Base-by-base conservation (phyloP, 140 eudicot species). In the Flaveria floridana region DNA sequence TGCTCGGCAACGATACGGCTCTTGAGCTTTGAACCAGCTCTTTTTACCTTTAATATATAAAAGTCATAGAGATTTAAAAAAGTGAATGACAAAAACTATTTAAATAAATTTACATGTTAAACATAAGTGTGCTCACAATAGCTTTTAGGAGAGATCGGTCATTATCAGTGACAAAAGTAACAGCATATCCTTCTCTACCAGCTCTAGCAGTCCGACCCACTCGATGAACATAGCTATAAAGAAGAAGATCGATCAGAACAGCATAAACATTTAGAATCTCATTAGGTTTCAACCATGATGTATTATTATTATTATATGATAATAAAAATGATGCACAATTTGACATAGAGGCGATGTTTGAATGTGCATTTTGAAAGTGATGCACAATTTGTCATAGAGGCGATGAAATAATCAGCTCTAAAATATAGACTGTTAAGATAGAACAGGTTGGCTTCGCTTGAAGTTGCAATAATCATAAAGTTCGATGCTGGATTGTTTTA, bases 201-300 rank as follows among this genome's bases (percentile, higher is more conserved):
- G 97, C 97, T 88, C 99, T 90, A 83, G 99, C 99, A 73, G 99
- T 94, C 0, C 99, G 94, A 76, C 99, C 99, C 61, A 93, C 99
- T 79, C 99, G 96, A 82, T 93, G 99, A 68, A 93, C 95, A 79
- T 93, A 93, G 75, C 96, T 93, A 84, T 63, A 76, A 64, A 14
- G 12, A 34, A 80, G 26, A 53, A 10, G 13, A 48, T 30, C 6
- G 30, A 66, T 12, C 15, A 58, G 50, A 20, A 20, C 44, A 65
- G 66, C 16, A 75, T 21, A 55, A 14, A 7, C 52, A 62, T 34
- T 42, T 4, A 4, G 10, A 37, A 25, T 42, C 16, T 50, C 18
- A 7, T 7, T 5, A 70, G 46, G 8, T 15, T 42, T 55, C 41
- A 57, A 46, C 37, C 48, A 30, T n/a, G 30, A 79, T 62, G 18